Conservation (phyloP, 306 rosid species). For the Prunus dulcis region DNA sequence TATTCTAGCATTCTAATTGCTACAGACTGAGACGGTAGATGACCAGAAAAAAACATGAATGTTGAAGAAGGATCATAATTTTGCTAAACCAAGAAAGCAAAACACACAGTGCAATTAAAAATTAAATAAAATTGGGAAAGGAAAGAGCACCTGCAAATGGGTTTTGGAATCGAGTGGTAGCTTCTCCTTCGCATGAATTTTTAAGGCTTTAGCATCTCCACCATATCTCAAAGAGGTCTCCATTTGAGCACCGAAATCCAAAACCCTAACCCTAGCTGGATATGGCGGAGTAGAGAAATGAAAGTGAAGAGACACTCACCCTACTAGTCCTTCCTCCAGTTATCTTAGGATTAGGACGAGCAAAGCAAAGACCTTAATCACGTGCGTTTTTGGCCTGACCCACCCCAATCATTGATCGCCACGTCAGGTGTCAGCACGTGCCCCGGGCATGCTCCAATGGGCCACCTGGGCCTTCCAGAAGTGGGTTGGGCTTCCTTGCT, state of each 20-base stretch:
- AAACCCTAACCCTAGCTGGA: constrained; percentile 13
- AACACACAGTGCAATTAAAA: neutral
- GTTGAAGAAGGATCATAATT: neutral
- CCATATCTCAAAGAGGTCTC: constrained; percentile 80
- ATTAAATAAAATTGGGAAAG: neutral
- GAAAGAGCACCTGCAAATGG: constrained; percentile 53
- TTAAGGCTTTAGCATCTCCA: constrained; percentile 61
- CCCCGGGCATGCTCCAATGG: neutral
- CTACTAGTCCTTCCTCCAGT: neutral
- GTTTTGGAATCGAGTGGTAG: constrained; percentile 62
- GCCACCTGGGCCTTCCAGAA: neutral
- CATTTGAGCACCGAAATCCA: constrained; percentile 30
- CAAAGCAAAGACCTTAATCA: neutral
- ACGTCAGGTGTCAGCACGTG: neutral
- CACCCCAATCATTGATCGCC: neutral
- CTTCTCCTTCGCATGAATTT: constrained; percentile 73
- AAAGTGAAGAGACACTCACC: neutral
- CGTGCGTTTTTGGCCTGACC: neutral
- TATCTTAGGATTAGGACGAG: neutral
- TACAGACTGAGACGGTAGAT: neutral
- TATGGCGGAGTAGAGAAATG: constrained; percentile 7
- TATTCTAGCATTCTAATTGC: neutral
- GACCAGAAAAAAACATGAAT: neutral
- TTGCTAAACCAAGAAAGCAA: neutral
- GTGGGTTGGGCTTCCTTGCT: neutral